phyloP scores from a whole-genome alignment of 2,329 filamentous ascomycete genomes.

The Beauveria sp. region DNA sequence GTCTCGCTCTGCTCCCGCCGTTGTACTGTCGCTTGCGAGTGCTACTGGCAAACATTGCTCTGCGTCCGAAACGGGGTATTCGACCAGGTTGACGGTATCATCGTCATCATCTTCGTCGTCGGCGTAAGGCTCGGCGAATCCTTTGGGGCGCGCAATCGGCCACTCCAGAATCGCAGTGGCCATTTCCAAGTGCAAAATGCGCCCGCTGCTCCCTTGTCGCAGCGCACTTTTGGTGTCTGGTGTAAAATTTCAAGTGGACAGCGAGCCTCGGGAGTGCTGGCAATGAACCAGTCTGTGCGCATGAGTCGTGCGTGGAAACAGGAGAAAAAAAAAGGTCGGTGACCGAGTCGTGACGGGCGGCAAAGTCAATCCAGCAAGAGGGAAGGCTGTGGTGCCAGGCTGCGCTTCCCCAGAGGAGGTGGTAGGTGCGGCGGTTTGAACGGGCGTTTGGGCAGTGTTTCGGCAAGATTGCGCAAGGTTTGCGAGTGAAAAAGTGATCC shows the following conservation, averaged over 20 bases:
- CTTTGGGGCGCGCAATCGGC: background rate
- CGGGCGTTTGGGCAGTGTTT: background rate
- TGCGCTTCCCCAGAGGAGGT: background rate
- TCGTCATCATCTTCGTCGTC: background rate
- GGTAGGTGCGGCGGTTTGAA: background rate
- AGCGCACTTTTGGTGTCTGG: background rate
- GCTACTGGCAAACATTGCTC: background rate
- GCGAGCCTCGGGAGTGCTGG: background rate
- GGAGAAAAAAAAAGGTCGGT: background rate
- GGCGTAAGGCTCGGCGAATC: background rate
- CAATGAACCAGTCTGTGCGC: background rate
- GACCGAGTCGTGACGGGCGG: background rate
- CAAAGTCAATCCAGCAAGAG: background rate
- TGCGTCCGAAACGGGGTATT: background rate
- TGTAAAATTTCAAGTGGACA: background rate
- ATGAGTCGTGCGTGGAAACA: background rate
- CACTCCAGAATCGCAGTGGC: background rate
- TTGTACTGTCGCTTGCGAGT: background rate
- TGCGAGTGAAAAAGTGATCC: background rate
- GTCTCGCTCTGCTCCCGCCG: background rate
- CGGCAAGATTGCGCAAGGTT: background rate
- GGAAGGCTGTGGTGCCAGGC: background rate
- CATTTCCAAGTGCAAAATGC: background rate
- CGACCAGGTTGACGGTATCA: slow-evolving; percentile 4
- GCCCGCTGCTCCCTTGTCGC: background rate